Evolutionary conservation across 1,284 basidiomycete species (phyloP).

Genomic region (Farysia itapuensis): DNA sequence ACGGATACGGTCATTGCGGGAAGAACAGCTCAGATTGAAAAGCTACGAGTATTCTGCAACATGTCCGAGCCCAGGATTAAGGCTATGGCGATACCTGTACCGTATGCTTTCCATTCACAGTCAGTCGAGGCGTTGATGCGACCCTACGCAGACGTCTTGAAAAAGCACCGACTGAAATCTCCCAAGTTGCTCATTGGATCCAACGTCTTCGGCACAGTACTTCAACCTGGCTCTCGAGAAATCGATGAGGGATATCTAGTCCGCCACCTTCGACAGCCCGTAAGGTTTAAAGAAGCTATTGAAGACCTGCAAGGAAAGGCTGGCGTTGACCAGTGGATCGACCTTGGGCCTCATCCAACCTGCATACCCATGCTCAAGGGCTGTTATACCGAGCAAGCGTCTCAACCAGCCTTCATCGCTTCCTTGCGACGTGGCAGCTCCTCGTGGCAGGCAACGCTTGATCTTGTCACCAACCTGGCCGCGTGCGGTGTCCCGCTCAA

Average conservation of each 20-base stretch:
- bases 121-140: slow-evolving; percentile 25
- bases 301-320: slow-evolving; percentile 7
- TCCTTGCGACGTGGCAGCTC: slow-evolving; percentile 28
- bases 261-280: slow-evolving; percentile 18
- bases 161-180: slow-evolving; percentile 4
- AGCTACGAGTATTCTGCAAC: slow-evolving; percentile 10
- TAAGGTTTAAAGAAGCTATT: slow-evolving; percentile 27
- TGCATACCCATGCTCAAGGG: slow-evolving; percentile 35
- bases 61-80: slow-evolving; percentile 24
- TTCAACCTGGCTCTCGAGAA: background rate
- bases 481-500: slow-evolving; percentile 11
- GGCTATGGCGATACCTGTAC: slow-evolving; percentile 30
- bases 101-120: slow-evolving; percentile 37
- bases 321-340: slow-evolving; percentile 17
- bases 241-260: slow-evolving; percentile 17
- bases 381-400: slow-evolving; percentile 7
- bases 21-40: slow-evolving; percentile 12
- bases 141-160: background rate
- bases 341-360: slow-evolving; percentile 36
- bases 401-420: slow-evolving; percentile 13
- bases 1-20: slow-evolving; percentile 36
- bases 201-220: slow-evolving; percentile 21
- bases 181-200: slow-evolving; percentile 15
- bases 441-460: slow-evolving; percentile 13
- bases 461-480: slow-evolving; percentile 18